These are phyloP conservation scores for Phytophthora ramorum DNA, from an alignment of 352 stramenopile genomes.

Conservation along the genomic window DNA sequence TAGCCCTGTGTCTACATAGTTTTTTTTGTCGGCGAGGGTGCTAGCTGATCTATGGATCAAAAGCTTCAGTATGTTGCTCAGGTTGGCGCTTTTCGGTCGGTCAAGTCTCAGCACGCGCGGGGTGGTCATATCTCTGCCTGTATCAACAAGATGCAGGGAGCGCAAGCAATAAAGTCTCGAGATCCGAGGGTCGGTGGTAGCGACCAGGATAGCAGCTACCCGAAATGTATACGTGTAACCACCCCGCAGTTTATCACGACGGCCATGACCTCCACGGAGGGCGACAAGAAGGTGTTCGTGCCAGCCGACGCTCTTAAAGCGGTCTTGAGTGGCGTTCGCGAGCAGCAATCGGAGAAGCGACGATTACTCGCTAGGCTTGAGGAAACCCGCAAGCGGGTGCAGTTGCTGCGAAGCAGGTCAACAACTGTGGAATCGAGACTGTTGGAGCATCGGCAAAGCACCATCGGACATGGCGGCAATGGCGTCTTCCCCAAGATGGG, in stretches of 20 bases:
- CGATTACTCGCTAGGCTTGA: constrained; percentile 43
- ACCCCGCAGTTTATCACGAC: background rate
- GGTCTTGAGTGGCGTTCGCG: constrained; percentile 43
- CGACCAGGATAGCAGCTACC: background rate
- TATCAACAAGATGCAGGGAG: too few relatives aligned
- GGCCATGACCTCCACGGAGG: constrained; percentile 15
- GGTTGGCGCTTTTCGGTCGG: too few relatives aligned
- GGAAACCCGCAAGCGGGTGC: constrained; percentile 44
- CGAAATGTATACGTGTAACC: too few relatives aligned
- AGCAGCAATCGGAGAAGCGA: constrained; percentile 49
- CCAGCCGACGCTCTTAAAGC: constrained; percentile 48
- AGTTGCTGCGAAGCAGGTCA: constrained; percentile 46
- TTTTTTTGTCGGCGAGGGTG: too few relatives aligned
- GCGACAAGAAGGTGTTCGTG: constrained; percentile 43
- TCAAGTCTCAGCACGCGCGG: too few relatives aligned
- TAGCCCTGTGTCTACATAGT: too few relatives aligned
- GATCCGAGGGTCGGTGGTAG: too few relatives aligned
- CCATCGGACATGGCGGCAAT: constrained; percentile 16
- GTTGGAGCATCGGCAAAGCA: constrained; percentile 52
- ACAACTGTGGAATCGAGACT: constrained; percentile 55
- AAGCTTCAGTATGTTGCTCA: too few relatives aligned
- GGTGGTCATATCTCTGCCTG: too few relatives aligned
- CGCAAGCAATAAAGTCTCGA: too few relatives aligned
- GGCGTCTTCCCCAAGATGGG: constrained; percentile 2
- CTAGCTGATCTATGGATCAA: too few relatives aligned